Percentiles rank a stretch among this genome's conserved stretches.
These are phyloP conservation scores for Leccinum olivaceopallidum DNA, from an alignment of 768 basidiomycete genomes.

Conservation along the genomic window DNA sequence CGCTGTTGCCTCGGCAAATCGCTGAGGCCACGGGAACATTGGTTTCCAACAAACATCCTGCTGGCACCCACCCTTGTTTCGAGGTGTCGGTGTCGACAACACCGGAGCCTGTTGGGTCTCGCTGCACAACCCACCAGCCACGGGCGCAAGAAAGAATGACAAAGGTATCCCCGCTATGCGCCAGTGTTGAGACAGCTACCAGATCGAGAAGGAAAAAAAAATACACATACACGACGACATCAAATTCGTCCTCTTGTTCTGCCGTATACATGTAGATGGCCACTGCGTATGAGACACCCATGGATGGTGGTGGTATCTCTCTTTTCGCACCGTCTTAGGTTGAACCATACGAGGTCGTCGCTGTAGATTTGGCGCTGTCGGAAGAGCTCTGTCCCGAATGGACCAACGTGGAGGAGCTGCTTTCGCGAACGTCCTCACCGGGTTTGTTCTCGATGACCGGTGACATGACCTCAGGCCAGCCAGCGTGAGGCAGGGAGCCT, in stretches of 20 bases:
- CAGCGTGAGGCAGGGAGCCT: conserved; percentile 61
- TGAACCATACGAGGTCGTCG: conserved; percentile 18
- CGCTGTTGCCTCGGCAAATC: conserved; percentile 75
- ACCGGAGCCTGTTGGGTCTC: conserved; percentile 85
- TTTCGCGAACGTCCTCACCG: conserved; percentile 47
- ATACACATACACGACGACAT: conserved; percentile 87
- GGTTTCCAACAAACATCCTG: conserved; percentile 93
- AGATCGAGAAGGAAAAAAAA: conserved; percentile 1
- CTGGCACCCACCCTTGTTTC: conserved; percentile 97
- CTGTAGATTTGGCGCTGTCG: conserved; percentile 22
- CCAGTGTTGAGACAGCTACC: conserved; percentile 7
- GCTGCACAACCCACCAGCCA: conserved; percentile 99
- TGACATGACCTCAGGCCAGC: conserved; percentile 76
- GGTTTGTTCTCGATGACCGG: conserved; percentile 50
- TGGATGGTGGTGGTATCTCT: conserved; percentile 42
- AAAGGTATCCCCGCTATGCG: conserved; percentile 82
- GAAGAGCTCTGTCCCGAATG: conserved; percentile 33
- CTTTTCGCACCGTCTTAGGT: conserved; percentile 37
- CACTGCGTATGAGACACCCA: conserved; percentile 87
- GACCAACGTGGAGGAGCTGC: conserved; percentile 34
- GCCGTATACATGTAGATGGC: conserved; percentile 99
- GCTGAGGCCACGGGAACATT: conserved; percentile 88
- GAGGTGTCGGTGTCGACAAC: conserved; percentile 71
- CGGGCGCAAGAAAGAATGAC: conserved; percentile 92
- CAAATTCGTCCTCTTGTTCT: conserved; percentile 98